These are phyloP conservation scores for Saitoella complicata DNA, from an alignment of 805 yeast genomes.

Conservation along the genomic window DNA sequence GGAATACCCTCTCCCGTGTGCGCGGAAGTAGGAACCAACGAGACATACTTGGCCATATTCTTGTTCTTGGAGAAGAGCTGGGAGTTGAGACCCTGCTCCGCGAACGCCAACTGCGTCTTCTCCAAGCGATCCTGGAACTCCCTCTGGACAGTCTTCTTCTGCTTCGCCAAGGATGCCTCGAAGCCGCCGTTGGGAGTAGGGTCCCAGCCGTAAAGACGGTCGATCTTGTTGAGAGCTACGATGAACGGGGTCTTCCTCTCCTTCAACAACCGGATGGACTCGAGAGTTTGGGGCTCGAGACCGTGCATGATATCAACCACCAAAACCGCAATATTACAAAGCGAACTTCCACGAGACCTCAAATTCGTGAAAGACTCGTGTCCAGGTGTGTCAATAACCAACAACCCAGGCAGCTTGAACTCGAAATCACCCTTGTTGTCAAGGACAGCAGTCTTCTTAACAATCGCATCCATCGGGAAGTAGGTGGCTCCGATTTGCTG, in stretches of 20 bases:
- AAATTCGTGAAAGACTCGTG: slow-evolving; percentile 98
- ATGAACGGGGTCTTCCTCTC: slow-evolving; percentile 97
- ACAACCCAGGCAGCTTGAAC: slow-evolving; percentile 91
- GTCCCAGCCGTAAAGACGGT: slow-evolving; percentile 94
- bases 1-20: slow-evolving; percentile 99
- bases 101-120: slow-evolving; percentile 70
- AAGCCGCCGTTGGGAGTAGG: slow-evolving; percentile 79
- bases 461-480: slow-evolving; percentile 91
- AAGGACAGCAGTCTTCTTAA: slow-evolving; percentile 84
- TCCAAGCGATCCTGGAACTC: slow-evolving; percentile 83
- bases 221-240: slow-evolving; percentile 94
- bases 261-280: slow-evolving; percentile 77
- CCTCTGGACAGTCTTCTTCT: slow-evolving; percentile 67
- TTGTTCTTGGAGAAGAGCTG: slow-evolving; percentile 92
- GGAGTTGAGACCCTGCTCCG: slow-evolving; percentile 97
- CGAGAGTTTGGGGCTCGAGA: slow-evolving; percentile 92
- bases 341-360: slow-evolving; percentile 96
- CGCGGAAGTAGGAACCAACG: slow-evolving; percentile 96
- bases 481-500: slow-evolving; percentile 99
- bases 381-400: slow-evolving; percentile 97
- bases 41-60: slow-evolving; percentile 82
- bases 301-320: slow-evolving; percentile 99
- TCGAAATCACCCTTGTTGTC: slow-evolving; percentile 57
- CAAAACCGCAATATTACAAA: slow-evolving; percentile 97
- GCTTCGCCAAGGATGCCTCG: slow-evolving; percentile 82